phyloP scores from a whole-genome alignment of 2,329 filamentous ascomycete species.

The Alternaria tenuissima region DNA sequence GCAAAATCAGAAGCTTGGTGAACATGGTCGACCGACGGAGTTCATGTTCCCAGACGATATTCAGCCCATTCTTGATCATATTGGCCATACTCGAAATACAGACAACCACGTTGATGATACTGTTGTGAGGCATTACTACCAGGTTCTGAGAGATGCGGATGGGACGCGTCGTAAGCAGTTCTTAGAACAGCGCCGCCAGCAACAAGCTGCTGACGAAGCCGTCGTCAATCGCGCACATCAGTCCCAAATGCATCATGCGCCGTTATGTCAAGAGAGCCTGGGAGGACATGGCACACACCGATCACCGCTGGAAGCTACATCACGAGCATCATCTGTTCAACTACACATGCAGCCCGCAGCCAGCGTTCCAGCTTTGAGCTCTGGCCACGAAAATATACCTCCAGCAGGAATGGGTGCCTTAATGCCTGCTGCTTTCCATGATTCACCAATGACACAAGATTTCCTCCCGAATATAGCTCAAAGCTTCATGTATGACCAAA shows the following conservation, averaged over 20 bases:
- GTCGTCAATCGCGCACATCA: neutral
- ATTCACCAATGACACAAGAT: neutral
- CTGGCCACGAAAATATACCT: neutral
- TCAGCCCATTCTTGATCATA: constrained; percentile 20
- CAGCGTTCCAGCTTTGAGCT: neutral
- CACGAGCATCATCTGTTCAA: neutral
- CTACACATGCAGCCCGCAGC: neutral
- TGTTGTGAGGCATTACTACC: constrained; percentile 6
- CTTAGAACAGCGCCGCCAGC: neutral
- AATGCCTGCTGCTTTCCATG: neutral
- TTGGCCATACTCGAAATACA: constrained; percentile 13
- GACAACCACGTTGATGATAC: neutral
- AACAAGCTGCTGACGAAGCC: neutral
- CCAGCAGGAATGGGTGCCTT: neutral
- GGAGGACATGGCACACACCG: neutral
- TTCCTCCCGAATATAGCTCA: neutral
- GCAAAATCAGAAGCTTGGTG: constrained; percentile 7
- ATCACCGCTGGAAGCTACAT: neutral
- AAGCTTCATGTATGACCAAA: neutral
- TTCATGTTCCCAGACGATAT: constrained; percentile 34
- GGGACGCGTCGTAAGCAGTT: neutral
- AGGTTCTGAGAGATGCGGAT: neutral
- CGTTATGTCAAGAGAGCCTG: neutral
- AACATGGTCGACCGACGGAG: constrained; percentile 1
- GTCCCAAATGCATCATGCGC: neutral